These are phyloP conservation scores for Claviceps sp. DNA, from an alignment of 2,329 filamentous ascomycete genomes.

Conservation along the genomic window DNA sequence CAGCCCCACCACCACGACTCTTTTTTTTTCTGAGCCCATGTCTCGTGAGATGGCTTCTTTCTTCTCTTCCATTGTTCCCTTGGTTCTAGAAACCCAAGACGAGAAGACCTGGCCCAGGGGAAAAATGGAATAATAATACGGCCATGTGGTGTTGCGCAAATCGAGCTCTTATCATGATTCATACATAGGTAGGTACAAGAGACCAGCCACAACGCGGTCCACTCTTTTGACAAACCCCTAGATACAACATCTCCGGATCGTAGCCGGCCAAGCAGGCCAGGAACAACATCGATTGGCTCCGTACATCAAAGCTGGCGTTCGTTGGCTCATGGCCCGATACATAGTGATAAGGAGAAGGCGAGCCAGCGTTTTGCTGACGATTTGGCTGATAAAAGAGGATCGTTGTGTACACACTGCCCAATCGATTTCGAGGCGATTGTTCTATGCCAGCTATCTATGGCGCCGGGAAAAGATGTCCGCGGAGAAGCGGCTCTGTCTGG, in stretches of 20 bases:
- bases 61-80: too few species aligned
- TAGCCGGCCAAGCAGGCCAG: neutral
- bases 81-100: neutral
- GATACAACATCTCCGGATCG: conserved; percentile 4
- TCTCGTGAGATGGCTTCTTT: neutral
- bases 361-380: neutral
- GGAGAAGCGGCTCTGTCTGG: conserved; percentile 1
- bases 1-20: conserved; percentile 70
- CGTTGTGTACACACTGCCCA: neutral
- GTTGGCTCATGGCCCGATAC: neutral
- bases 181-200: neutral
- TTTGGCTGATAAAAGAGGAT: neutral
- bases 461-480: neutral
- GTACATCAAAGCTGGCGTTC: neutral
- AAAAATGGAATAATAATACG: neutral
- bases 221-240: too few species aligned
- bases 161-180: neutral
- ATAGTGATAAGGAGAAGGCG: conserved; percentile 1
- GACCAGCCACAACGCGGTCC: neutral
- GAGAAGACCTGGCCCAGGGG: neutral
- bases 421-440: neutral
- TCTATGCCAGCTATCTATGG: too few species aligned
- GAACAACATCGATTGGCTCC: neutral
- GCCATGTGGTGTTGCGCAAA: too few species aligned
- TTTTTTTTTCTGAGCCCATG: conserved; percentile 30